A percentile compares a stretch with the other conserved stretches of the same genome.
These are phyloP conservation scores for Vaccinium darrowii DNA, from an alignment of 148 eudicot genomes.

Conservation along the genomic window DNA sequence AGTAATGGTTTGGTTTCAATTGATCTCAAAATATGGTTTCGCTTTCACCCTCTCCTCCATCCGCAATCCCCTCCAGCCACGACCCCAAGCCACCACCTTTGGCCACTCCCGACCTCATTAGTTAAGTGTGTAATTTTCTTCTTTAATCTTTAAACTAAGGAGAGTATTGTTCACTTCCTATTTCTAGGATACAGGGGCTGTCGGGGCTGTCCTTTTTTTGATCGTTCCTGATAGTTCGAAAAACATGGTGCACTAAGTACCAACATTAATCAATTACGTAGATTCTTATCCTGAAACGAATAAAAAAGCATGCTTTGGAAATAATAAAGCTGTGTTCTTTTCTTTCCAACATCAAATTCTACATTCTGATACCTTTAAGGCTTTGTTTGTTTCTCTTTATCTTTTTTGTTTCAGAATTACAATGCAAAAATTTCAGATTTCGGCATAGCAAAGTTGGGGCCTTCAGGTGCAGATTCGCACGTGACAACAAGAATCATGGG, in stretches of 20 bases:
- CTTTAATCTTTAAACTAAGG: neutral
- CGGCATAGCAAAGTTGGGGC: conserved; percentile 65
- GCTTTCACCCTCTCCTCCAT: neutral
- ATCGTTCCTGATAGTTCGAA: neutral
- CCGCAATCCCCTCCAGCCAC: neutral
- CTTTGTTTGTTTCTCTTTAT: neutral
- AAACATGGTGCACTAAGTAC: neutral
- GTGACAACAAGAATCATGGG: conserved; percentile 68
- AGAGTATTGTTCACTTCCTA: neutral
- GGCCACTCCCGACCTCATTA: neutral
- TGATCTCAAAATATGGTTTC: neutral
- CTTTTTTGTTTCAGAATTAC: conserved; percentile 30
- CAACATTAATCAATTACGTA: neutral
- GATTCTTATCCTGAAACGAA: neutral
- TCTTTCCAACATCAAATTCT: neutral
- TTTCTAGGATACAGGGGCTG: neutral
- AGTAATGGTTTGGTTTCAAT: neutral
- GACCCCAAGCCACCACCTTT: neutral
- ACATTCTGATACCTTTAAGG: neutral
- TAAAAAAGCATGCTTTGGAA: neutral
- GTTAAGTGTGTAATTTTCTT: neutral
- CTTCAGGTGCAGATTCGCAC: conserved; percentile 52
- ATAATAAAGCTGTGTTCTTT: neutral
- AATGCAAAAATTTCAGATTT: conserved; percentile 64
- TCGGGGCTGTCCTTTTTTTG: neutral